Evolutionary conservation across 148 eudicot species (phyloP).

Genomic region (Polygonum maritimum): DNA sequence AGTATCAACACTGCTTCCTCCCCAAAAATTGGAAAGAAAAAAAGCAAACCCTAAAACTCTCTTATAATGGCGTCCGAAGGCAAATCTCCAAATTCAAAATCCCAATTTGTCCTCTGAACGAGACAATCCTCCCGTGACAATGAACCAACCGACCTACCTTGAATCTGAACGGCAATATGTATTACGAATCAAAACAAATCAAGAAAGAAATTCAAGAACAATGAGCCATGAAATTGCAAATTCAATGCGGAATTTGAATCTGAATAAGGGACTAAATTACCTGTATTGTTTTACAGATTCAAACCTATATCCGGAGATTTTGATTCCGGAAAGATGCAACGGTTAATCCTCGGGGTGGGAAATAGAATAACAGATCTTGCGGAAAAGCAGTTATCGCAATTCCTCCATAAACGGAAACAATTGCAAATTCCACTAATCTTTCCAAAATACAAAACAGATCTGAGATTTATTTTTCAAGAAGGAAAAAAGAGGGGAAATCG

Average conservation of each 20-base stretch:
- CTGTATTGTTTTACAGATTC: background rate
- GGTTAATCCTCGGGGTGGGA: background rate
- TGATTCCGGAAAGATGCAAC: conserved; percentile 5
- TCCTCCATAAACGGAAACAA: conserved; percentile 7
- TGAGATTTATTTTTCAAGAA: background rate
- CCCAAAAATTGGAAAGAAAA: background rate
- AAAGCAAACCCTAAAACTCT: background rate
- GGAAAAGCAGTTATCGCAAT: conserved; percentile 17
- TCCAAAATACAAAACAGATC: conserved; percentile 13
- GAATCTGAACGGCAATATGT: background rate
- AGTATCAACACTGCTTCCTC: conserved; percentile 1
- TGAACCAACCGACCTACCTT: background rate
- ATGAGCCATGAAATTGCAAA: background rate
- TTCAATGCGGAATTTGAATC: background rate
- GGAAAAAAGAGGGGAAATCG: background rate
- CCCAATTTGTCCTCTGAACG: background rate
- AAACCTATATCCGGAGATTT: background rate
- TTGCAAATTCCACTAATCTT: background rate
- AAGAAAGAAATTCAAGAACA: conserved; percentile 7
- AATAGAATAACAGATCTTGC: conserved; percentile 16
- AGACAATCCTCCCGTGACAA: background rate
- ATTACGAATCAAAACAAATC: background rate
- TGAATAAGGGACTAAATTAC: background rate
- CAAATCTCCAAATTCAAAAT: background rate
- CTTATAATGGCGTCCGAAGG: background rate